Percentiles rank a stretch among this genome's conserved stretches.
Conservation (phyloP, 2,329 filamentous ascomycete species). For the Ilyonectria sp. region DNA sequence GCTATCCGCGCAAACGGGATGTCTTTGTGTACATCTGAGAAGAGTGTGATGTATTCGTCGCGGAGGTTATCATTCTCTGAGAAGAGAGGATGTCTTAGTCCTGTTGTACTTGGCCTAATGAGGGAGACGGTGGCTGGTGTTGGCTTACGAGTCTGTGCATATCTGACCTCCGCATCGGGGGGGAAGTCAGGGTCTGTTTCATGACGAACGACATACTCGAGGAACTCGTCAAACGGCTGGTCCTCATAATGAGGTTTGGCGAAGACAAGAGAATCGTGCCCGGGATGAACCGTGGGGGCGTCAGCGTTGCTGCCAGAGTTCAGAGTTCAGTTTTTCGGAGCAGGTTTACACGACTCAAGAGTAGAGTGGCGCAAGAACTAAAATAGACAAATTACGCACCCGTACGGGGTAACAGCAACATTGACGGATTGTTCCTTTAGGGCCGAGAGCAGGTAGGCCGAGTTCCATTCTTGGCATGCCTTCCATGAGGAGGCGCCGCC, state of each 20-base stretch:
- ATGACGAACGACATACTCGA: conserved; percentile 73
- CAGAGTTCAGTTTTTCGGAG: conserved; percentile 10
- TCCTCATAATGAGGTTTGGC: conserved; percentile 81
- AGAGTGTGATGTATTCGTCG: conserved; percentile 77
- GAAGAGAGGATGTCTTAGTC: background rate
- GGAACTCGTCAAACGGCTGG: conserved; percentile 74
- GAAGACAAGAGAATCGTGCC: conserved; percentile 63
- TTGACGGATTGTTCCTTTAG: conserved; percentile 75
- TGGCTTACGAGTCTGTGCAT: conserved; percentile 80
- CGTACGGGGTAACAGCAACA: conserved; percentile 82
- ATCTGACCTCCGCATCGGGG: conserved; percentile 68
- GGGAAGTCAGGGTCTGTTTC: conserved; percentile 59
- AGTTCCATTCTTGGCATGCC: conserved; percentile 75
- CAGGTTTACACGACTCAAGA: background rate
- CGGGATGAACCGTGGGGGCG: conserved; percentile 50
- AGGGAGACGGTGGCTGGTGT: background rate
- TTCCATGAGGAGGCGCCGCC: conserved; percentile 74
- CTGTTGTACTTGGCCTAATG: background rate
- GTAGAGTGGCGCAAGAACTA: background rate
- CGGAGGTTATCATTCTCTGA: conserved; percentile 86
- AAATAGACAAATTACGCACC: conserved; percentile 60
- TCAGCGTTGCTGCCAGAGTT: conserved; percentile 54
- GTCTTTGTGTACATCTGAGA: conserved; percentile 72
- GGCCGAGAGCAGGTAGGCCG: conserved; percentile 68
- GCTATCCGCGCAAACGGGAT: conserved; percentile 83